Conservation (phyloP, 2,329 filamentous ascomycete genomes). For the Amylocarpus encephaloides region DNA sequence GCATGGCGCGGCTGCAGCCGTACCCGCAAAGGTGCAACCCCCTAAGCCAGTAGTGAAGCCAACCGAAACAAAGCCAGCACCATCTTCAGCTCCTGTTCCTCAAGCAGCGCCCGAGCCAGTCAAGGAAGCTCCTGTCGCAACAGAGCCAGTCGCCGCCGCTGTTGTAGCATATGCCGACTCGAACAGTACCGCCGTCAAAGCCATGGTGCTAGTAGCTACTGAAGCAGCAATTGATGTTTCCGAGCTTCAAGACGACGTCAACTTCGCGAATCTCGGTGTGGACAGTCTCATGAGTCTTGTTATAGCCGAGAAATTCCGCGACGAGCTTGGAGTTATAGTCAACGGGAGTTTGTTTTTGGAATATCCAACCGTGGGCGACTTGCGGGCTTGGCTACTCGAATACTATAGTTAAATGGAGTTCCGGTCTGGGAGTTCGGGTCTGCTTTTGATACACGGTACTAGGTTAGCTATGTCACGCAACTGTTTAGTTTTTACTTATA, state of each 20-base stretch:
- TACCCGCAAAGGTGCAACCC: too few relatives aligned
- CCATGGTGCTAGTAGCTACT: constrained; percentile 30
- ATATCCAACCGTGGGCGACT: constrained; percentile 31
- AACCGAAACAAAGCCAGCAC: not conserved
- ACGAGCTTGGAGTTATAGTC: constrained; percentile 30
- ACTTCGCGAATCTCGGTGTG: constrained; percentile 32
- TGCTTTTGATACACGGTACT: too few relatives aligned
- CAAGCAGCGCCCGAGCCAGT: not conserved
- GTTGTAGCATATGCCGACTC: constrained; percentile 30
- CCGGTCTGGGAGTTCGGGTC: too few relatives aligned
- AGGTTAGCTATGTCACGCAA: too few relatives aligned
- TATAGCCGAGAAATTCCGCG: constrained; percentile 30
- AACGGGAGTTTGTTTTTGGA: constrained; percentile 32
- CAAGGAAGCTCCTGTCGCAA: not conserved
- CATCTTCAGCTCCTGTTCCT: constrained; percentile 11
- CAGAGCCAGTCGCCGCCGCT: constrained; percentile 12
- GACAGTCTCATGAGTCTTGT: constrained; percentile 33
- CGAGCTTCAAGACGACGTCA: constrained; percentile 25
- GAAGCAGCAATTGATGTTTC: constrained; percentile 26
- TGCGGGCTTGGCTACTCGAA: constrained; percentile 29
- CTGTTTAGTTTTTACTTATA: too few relatives aligned
- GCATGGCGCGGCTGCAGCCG: too few relatives aligned
- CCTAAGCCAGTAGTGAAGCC: too few relatives aligned
- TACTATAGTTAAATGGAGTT: constrained; percentile 24
- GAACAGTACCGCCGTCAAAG: constrained; percentile 21